Evolutionary conservation across 768 basidiomycete genomes (phyloP), one percentile per base, ranked within the genome.

Genomic region (Sporobolomyces pararoseus): DNA sequence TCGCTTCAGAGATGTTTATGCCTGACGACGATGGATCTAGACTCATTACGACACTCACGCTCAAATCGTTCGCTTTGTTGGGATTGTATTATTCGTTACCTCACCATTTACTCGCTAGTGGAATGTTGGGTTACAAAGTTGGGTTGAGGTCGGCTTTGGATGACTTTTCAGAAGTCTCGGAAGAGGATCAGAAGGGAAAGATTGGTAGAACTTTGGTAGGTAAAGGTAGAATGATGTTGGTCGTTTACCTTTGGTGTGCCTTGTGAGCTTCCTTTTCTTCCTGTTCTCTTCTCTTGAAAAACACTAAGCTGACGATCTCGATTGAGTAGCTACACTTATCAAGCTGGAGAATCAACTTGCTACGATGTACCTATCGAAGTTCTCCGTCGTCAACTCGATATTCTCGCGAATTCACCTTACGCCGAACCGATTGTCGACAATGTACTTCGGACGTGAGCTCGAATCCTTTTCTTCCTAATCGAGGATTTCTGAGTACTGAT

Each of bases 31-130:
- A 58, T 62, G 54, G 53, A 7, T 6, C 19, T 23, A 42, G 47
- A 32, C 50, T 60, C 27, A 29, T 51, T 39, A 19, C 58, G 31
- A 53, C 29, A 2, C 14, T 70, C 23, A 52, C 47, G 25, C 29
- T 69, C 42, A 73, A 73, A 32, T 67, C 68, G 35, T 27, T 73
- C 32, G 54, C 46, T 39, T 32, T 73, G 19, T 57, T 73, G 29
- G 64, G 50, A 3, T 25, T 73, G 42, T 69, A 73, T 52, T 62
- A 65, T 27, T 62, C 60, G 12, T 44, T 66, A 35, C 67, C 68
- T 19, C 65, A 73, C 23, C 29, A 63, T 0, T 35, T 69, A 25
- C 34, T 52, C 7, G 65, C 66, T 21, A 62, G 52, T 2, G 62
- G 25, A 21, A 64, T 62, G 51, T 16, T 66, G 21, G 60, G 60